Conservation (phyloP, 2,329 filamentous ascomycete species). For the Microdochium trichocladiopsis region DNA sequence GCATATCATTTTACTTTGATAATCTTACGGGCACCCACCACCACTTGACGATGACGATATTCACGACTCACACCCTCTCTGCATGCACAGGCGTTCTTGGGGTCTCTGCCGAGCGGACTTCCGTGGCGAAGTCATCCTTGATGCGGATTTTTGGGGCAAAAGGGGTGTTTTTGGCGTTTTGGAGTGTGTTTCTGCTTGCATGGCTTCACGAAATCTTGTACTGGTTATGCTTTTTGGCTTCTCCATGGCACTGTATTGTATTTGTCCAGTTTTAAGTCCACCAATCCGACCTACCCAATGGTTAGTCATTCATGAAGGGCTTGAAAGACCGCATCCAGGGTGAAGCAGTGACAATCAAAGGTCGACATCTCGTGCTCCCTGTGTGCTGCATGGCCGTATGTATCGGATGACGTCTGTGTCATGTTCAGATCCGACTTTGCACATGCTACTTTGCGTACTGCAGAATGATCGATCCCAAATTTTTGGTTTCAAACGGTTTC, state of each 20-base stretch:
- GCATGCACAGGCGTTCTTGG: background rate
- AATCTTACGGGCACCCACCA: background rate
- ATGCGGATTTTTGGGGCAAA: background rate
- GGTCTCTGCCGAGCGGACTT: background rate
- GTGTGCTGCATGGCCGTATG: too few species aligned
- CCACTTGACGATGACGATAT: background rate
- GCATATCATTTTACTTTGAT: background rate
- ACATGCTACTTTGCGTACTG: too few species aligned
- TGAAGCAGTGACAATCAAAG: too few species aligned
- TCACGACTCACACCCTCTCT: background rate
- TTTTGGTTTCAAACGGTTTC: too few species aligned
- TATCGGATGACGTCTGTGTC: too few species aligned
- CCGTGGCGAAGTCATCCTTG: background rate
- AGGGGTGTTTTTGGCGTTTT: background rate
- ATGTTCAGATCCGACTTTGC: too few species aligned
- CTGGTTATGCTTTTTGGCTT: background rate
- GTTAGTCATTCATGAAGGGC: too few species aligned
- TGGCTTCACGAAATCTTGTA: background rate
- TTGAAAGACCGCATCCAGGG: too few species aligned
- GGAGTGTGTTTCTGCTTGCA: background rate
- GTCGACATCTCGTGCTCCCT: too few species aligned
- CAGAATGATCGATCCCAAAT: too few species aligned
- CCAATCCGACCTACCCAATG: too few species aligned
- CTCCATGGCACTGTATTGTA: background rate
- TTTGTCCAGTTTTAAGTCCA: background rate